Base-by-base conservation (phyloP, 2,329 filamentous ascomycete genomes). In the Fusarium mexicanum region DNA sequence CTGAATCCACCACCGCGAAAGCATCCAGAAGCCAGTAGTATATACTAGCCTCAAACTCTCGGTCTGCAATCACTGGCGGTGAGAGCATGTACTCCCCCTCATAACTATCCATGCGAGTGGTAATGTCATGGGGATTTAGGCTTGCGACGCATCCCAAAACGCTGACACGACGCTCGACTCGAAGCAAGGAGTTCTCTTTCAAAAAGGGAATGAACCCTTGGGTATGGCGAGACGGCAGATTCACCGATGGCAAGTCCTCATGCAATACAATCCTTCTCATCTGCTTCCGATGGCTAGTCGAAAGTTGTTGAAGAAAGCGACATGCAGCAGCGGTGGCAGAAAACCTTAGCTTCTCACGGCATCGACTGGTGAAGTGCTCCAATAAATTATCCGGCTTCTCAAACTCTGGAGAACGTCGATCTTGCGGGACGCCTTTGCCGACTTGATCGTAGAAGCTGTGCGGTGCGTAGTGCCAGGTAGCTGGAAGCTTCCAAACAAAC, bases 271-370 rank as follows among this genome's bases (percentile, higher is more conserved):
- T 6, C 1, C 8, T 51, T 0, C 65, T 51, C 0, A 77, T 55
- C 5, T 58, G 51, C 3, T 16, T 31, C 9, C 75, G 38, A 3
- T 61, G 43, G 1, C 14, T 3, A 6, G 8, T 0, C 2, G 73
- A 24, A 7, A 76, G 24, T 1, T 13, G 29, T 2, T 16, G 5
- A 2, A 77, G 54, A 5, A 77, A 77, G 5, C 38, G 64, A 7
- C 76, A 55, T 2, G 71, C 66, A 1, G 18, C 38, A 10, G 75
- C 55, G 0, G 62, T 31, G 8, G 75, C 75, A 5, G 73, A 77
- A 22, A 73, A 76, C 6, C 41, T 20, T 0, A 59, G 29, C 37
- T 59, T 70, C 8, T 73, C 69, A 0, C 65, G 63, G 9, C 33
- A 20, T 5, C 66, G 64, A 3, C 10, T 1, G 2, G 3, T 9